Base-by-base conservation (phyloP, 805 yeast species). In the Lipomyces mesembrius region DNA sequence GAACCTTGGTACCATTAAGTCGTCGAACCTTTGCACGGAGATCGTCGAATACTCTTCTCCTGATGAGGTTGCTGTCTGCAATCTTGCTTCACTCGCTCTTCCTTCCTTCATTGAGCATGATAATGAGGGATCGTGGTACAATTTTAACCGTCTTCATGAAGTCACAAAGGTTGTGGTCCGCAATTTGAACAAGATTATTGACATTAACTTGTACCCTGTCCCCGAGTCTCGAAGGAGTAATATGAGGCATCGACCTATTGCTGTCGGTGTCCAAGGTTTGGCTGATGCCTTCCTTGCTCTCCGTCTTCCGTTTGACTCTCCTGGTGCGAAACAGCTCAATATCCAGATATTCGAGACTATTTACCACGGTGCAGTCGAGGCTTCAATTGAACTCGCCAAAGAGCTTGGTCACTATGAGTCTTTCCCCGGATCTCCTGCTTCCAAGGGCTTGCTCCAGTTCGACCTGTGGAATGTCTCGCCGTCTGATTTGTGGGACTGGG, bases 201-300 rank as follows among this genome's bases (percentile, higher is more conserved):
- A 94, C 80, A 85, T 88, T 70, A 91, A 92, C 75, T 83, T 81
- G 76, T 94, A 94, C 77, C 98, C 99, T 3, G 88, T 91, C 29
- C 85, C 83, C 62, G 89, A 86, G 71, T 94, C 98, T 4, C 83
- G 83, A 74, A 75, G 69, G 57, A 91, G 97, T 20, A 94, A 95
- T 78, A 80, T 85, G 83, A 87, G 87, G 75, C 89, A 94, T 78
- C 84, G 99, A 74, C 98, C 99, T 25, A 86, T 94, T 74, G 98
- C 98, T n/a, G 79, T 94, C 27, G 99, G 99, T 72, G 97, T 94
- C n/a, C 97, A 94, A 79, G 99, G 99, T 66, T 82, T 94, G 63
- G 97, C 98, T 35, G 98, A 94, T 78, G 83, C 88, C 1, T 94
- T 92, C 78, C 85, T 91, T 83, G 82, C 84, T 71, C 81, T 94